Evolutionary conservation across 495 filamentous ascomycete species (phyloP), one percentile per base, ranked within the genome.

Genomic region (Acidomyces sp.): DNA sequence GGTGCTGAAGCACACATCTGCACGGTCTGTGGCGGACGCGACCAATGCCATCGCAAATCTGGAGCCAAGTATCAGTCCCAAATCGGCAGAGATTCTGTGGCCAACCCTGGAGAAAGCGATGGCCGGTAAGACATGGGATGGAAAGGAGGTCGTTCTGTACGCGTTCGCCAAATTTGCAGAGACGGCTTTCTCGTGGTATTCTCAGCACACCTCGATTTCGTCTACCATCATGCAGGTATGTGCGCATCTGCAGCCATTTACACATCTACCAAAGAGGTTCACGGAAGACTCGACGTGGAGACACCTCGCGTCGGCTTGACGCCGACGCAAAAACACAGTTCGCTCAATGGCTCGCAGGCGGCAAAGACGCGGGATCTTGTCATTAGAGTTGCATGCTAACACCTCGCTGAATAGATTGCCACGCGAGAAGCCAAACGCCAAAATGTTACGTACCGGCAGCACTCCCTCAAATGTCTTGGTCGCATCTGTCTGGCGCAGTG

Each of bases 401-500:
- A n/a, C n/a, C n/a, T n/a, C n/a, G n/a, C n/a, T n/a, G n/a, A n/a
- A 19, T 34, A 51, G 55, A 82, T 94, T 48, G 68, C 76, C 15
- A 60, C 87, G 37, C 75, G 88, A 37, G 90, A 97, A 69, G 85
- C 85, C 6, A 93, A 85, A 64, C 75, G 90, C 12, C 82, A 82
- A 48, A 97, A 95, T 55, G 69, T 72, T 18, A 59, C 64, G 2
- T 97, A 94, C 59, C 74, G 82, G 11, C 80, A 78, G 16, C 69
- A 81, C 54, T 84, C 82, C 13, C 63, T 94, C 39, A 61, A 66
- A 37, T 77, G 72, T 28, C 63, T 96, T 9, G 85, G 82, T 43
- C 68, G 75, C 37, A 79, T 87, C 46, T 70, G 72, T 7, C 69
- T 67, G 25, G 71, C 67, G 26, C 70, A 78, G 42, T 65, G 65